Evolutionary conservation across 352 stramenopile species (phyloP).

Genomic region (Globisporangium parvum): DNA sequence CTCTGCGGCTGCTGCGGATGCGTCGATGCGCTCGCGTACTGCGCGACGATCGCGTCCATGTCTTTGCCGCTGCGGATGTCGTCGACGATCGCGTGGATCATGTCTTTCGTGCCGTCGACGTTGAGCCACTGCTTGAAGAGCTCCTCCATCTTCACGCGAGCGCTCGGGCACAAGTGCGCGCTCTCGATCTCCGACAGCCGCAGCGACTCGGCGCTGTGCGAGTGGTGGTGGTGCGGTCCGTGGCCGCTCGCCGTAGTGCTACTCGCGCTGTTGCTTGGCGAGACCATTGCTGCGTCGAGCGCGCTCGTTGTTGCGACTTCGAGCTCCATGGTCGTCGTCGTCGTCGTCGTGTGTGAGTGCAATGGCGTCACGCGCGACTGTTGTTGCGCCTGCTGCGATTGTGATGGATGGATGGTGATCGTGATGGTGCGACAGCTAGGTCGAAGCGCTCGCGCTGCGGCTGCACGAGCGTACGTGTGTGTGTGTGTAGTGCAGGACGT

Average conservation of each 20-base stretch:
- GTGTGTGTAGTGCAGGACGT: too few species aligned
- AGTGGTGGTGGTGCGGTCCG: neutral
- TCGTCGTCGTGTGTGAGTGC: neutral
- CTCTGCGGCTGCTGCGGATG: neutral
- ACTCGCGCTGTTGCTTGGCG: slow-evolving; percentile 30
- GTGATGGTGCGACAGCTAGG: too few species aligned
- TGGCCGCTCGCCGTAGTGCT: slow-evolving; percentile 17
- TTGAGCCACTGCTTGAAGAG: slow-evolving; percentile 86
- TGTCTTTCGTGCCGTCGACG: slow-evolving; percentile 76
- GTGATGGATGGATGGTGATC: too few species aligned
- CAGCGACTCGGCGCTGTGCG: slow-evolving; percentile 26
- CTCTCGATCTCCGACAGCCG: slow-evolving; percentile 80
- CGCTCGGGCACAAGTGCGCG: slow-evolving; percentile 68
- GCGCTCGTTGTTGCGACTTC: slow-evolving; percentile 2
- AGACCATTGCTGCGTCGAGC: slow-evolving; percentile 54
- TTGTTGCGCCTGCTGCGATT: too few species aligned
- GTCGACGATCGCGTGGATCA: slow-evolving; percentile 78
- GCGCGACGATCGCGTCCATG: slow-evolving; percentile 34
- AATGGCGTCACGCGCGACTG: neutral
- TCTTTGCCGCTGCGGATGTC: slow-evolving; percentile 74
- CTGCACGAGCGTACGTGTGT: too few species aligned
- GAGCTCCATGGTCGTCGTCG: slow-evolving; percentile 10
- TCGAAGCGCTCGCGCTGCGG: too few species aligned
- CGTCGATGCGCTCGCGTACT: slow-evolving; percentile 14
- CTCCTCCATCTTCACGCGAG: slow-evolving; percentile 85